phyloP scores from a whole-genome alignment of 768 basidiomycete genomes.

The Punctularia strigosozonata region DNA sequence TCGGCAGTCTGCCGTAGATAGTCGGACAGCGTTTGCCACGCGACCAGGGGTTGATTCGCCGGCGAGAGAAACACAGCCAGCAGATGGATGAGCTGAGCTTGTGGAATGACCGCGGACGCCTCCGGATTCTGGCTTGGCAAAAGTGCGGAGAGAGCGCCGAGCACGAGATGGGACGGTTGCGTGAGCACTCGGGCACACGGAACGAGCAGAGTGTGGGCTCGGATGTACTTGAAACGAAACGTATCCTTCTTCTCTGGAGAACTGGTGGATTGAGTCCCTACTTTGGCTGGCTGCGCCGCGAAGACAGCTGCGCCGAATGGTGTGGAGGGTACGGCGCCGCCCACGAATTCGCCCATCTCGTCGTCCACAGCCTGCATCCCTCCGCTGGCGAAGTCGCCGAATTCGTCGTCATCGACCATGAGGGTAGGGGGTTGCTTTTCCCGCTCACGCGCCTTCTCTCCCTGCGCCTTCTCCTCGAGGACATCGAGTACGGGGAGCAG shows the following conservation, averaged over 20 bases:
- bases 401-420: constrained; percentile 66
- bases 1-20: constrained; percentile 74
- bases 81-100: constrained; percentile 60
- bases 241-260: constrained; percentile 17
- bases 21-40: constrained; percentile 49
- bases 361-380: constrained; percentile 23
- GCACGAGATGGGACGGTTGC: constrained; percentile 53
- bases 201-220: constrained; percentile 53
- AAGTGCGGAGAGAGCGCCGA: constrained; percentile 41
- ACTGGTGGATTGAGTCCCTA: too few relatives aligned
- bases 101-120: constrained; percentile 28
- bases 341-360: constrained; percentile 39
- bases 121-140: constrained; percentile 22
- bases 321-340: constrained; percentile 14
- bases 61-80: constrained; percentile 69
- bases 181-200: constrained; percentile 46
- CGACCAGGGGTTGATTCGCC: constrained; percentile 54
- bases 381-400: constrained; percentile 77
- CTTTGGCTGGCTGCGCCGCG: too few relatives aligned
- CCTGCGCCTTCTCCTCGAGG: constrained; percentile 37
- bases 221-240: constrained; percentile 49
- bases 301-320: constrained; percentile 17
- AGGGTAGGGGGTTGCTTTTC: constrained; percentile 48
- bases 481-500: constrained; percentile 43
- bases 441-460: constrained; percentile 24